Percentiles rank a stretch among this genome's conserved stretches.
These are phyloP conservation scores for Ogataea ganodermae DNA, from an alignment of 805 yeast species.

Conservation along the genomic window DNA sequence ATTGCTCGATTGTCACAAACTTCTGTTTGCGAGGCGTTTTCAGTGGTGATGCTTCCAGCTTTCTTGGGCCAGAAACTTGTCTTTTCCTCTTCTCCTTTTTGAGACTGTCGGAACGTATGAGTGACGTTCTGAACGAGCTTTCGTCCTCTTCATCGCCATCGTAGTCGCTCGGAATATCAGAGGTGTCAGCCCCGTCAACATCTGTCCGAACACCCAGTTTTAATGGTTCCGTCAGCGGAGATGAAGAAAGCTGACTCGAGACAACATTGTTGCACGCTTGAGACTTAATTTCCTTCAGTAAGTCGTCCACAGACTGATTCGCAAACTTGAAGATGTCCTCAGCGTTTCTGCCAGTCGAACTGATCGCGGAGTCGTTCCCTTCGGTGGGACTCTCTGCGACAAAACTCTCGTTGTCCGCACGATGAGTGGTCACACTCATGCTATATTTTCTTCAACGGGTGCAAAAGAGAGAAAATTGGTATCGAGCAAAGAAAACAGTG, in stretches of 20 bases:
- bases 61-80: conserved; percentile 34
- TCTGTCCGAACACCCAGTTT: conserved; percentile 7
- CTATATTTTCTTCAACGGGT: not conserved
- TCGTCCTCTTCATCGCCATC: conserved; percentile 4
- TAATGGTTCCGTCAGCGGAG: conserved; percentile 28
- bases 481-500: not conserved
- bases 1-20: conserved; percentile 40
- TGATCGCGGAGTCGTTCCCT: not conserved
- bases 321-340: conserved; percentile 31
- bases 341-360: not conserved
- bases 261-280: conserved; percentile 15
- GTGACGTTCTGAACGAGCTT: conserved; percentile 12
- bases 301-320: conserved; percentile 42
- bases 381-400: not conserved
- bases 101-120: conserved; percentile 25
- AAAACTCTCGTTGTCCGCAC: not conserved
- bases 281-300: conserved; percentile 34
- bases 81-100: conserved; percentile 19
- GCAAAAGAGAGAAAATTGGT: not conserved
- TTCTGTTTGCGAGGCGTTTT: conserved; percentile 38
- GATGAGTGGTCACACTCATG: conserved; percentile 8
- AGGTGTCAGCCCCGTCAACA: not conserved
- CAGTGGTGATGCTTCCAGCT: conserved; percentile 21
- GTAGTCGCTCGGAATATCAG: not conserved
- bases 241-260: conserved; percentile 8